Evolutionary conservation across 768 basidiomycete genomes (phyloP), one percentile per base, ranked within the genome.

Genomic region (Kwoniella heveanensis): DNA sequence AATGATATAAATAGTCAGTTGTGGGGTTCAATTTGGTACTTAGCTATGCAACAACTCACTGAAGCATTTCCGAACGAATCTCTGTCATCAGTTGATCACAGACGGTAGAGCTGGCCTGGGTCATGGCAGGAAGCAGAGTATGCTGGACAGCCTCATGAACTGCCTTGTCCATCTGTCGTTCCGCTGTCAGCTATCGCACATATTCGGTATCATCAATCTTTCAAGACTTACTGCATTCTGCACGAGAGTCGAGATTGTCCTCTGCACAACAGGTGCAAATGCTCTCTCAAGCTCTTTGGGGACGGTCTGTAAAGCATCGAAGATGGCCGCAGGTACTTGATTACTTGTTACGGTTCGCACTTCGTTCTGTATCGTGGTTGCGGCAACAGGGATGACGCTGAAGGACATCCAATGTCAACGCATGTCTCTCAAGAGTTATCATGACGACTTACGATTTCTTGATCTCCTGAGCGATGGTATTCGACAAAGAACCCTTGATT

Each of bases 21-120:
- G 32, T 17, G 22, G 51, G 19, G 26, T 27, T 56, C 22, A 57
- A 37, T 39, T 50, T 1, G 21, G 22, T 6, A 12, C 10, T 15
- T 44, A 9, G 30, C 39, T 9, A 22, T 37, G 37, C n/a, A 4
- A 19, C 13, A 48, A 69, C 74, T 61, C 39, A 77, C 70, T 77
- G 73, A 0, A 73, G 29, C 69, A 79, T 72, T 49, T 79, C 76
- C 9, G 72, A 68, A 52, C 64, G 70, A 52, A 79, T 57, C 25
- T 75, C 76, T 2, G 29, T 37, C 5, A 61, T 55, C 2, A 79
- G 47, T 48, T 75, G 68, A 52, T 74, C 75, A 30, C 62, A 59
- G 12, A 74, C 37, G 24, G 50, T 54, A 1, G 58, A 57, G 5
- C 55, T 48, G 13, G 60, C 58, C 17, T 37, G 46, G 25, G 57